These are phyloP conservation scores for Esteya vermicola DNA, from an alignment of 2,329 filamentous ascomycete species.

Conservation along the genomic window DNA sequence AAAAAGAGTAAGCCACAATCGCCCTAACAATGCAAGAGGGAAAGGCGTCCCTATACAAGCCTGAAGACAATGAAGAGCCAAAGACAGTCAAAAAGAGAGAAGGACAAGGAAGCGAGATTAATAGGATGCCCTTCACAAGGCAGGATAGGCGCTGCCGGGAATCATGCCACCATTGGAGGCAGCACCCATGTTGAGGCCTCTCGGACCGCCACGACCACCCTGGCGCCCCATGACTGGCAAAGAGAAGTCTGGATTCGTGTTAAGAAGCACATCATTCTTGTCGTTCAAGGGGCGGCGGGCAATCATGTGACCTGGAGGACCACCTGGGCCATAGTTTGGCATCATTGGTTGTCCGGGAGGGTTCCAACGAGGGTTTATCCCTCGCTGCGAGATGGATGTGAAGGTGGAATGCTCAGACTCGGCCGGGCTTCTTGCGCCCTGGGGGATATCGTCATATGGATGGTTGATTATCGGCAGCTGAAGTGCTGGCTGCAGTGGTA, in stretches of 20 bases:
- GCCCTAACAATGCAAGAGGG: background rate
- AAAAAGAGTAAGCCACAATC: too few species aligned
- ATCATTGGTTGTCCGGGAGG: constrained; percentile 32
- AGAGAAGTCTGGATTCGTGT: constrained; percentile 75
- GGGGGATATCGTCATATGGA: constrained; percentile 19
- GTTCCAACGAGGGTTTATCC: constrained; percentile 79
- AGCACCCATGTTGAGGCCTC: constrained; percentile 1
- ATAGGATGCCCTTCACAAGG: constrained; percentile 5
- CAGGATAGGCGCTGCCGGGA: constrained; percentile 38
- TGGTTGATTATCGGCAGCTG: constrained; percentile 14
- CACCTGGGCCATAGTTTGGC: constrained; percentile 22
- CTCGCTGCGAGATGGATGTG: constrained; percentile 79
- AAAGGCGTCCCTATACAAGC: background rate
- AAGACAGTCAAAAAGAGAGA: background rate
- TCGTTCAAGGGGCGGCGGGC: constrained; percentile 33
- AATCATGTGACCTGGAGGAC: constrained; percentile 12
- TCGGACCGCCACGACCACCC: constrained; percentile 6
- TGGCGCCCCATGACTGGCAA: constrained; percentile 30
- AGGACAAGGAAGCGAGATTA: background rate
- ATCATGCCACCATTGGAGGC: constrained; percentile 24
- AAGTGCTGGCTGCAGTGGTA: constrained; percentile 9
- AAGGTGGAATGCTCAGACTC: constrained; percentile 73
- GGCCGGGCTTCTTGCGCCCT: constrained; percentile 52
- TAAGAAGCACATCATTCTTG: constrained; percentile 59
- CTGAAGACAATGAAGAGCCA: background rate